Base-by-base conservation (phyloP, 495 filamentous ascomycete genomes). In the Penicillium bovifimosum region DNA sequence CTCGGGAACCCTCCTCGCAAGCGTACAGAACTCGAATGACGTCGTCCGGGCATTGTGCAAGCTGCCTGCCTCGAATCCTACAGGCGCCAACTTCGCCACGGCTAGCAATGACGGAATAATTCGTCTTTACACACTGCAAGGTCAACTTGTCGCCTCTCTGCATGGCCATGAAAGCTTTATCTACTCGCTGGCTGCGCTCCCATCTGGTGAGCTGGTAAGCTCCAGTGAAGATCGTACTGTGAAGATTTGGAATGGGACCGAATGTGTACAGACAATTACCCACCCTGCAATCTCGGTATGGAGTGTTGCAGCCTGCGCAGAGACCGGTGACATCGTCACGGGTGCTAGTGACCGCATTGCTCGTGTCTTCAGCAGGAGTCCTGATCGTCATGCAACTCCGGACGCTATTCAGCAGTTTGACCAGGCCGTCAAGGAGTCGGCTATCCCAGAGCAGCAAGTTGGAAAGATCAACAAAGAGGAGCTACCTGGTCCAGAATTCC, bases 241-340 rank as follows among this genome's bases (percentile, higher is more conserved):
- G 14, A 77, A 89, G 43, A 76, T 99, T 61, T 99, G 95, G 95
- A 82, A 80, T 54, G 84, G 83, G 33, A 80, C 69, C 14, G 75
- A 91, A 42, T 96, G 91, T 62, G 71, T 96, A 47, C 95, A 99
- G 70, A 96, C 90, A 9, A 97, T 99, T 52, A 96, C 91, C 5
- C 95, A 96, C 65, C 95, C 95, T 32, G 95, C 95, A 10, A 96
- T 96, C 33, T 96, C 91, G 0, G 91, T 99, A 1, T 99, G 95
- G 95, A 74, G 81, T 35, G 88, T 99, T 36, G 88, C 91, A 5
- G 88, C 79, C 18, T 93, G 88, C 60, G 41, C 74, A 6, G 84
- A 86, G 43, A 95, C 80, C 50, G 92, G 93, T 36, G 95, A 99
- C 64, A 92, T 99, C 61, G 89, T 87, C 11, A 89, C 83, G 6